Evolutionary conservation across 345 rosid genomes (phyloP), one percentile per base, ranked within the genome.

Genomic region (Trapa bicornis): DNA sequence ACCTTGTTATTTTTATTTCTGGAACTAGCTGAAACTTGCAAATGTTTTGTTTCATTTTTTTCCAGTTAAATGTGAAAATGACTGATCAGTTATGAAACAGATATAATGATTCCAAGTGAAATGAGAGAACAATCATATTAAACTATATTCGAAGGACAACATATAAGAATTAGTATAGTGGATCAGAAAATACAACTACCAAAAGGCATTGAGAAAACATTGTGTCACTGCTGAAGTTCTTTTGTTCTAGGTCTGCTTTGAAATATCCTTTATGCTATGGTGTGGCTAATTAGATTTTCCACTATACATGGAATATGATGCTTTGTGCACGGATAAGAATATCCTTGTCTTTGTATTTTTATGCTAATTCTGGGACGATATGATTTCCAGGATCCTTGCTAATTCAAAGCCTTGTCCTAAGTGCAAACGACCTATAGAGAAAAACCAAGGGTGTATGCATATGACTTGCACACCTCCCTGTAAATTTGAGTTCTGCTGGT

Each of bases 401-500:
- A 95, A 95, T 76, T 95, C 99, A 43, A 95, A 95, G 84, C 99
- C 99, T 70, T 91, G 99, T 82, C 99, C 99, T 1, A 95, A 84
- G 77, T 91, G 99, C 82, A 95, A 94, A 83, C 85, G 99, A 57
- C 99, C 99, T 35, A 94, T 94, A 76, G 99, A 94, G 75, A 94
- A 94, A 75, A 91, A 95, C 75, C 99, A 95, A 79, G 99, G 99
- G 72, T 95, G 99, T 78, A 95, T 95, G 99, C 99, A 95, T 61
- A 91, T 95, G 91, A 95, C 96, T 70, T 95, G 99, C 79, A 86
- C 96, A 0, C 97, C 96, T 5, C 99, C 99, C 75, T 94, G 99
- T 81, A 94, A 91, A 94, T 94, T 87, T 85, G 99, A 94, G 69
- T 95, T 95, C 83, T 95, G 99, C 80, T 95, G 99, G 99, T 89